Evolutionary conservation across 2,329 filamentous ascomycete species (phyloP).

Genomic region (Chaetothyriales sp.): DNA sequence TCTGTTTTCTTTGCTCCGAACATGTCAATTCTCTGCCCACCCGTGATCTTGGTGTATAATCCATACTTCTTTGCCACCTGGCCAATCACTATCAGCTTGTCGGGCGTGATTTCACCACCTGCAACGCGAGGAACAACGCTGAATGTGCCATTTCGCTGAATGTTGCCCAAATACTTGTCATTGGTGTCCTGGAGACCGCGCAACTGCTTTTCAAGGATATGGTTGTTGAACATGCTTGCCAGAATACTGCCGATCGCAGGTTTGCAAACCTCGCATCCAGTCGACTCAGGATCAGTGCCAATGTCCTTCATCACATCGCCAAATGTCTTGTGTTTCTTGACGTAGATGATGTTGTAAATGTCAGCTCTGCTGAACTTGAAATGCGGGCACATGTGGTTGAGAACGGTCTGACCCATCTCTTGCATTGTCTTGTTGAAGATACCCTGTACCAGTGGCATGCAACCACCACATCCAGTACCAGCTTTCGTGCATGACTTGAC

Average conservation of each 20-base stretch:
- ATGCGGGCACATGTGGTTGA: slow-evolving; percentile 72
- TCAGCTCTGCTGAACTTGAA: slow-evolving; percentile 73
- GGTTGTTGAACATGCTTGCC: slow-evolving; percentile 66
- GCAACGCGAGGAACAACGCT: slow-evolving; percentile 72
- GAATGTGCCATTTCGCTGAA: slow-evolving; percentile 82
- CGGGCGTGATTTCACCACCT: slow-evolving; percentile 74
- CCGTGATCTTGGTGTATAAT: slow-evolving; percentile 83
- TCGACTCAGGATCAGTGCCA: slow-evolving; percentile 54
- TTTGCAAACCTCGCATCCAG: slow-evolving; percentile 78
- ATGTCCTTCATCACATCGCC: slow-evolving; percentile 62
- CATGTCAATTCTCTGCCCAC: slow-evolving; percentile 82
- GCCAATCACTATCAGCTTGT: slow-evolving; percentile 70
- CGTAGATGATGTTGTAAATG: slow-evolving; percentile 76
- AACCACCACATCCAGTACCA: slow-evolving; percentile 79
- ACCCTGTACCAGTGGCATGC: slow-evolving; percentile 71
- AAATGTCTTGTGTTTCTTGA: slow-evolving; percentile 61
- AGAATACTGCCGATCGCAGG: slow-evolving; percentile 69
- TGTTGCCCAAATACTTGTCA: slow-evolving; percentile 74
- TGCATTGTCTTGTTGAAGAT: slow-evolving; percentile 86
- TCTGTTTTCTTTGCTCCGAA: slow-evolving; percentile 85
- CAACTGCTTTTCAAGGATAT: slow-evolving; percentile 55
- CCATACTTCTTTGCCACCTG: slow-evolving; percentile 70
- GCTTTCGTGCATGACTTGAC: slow-evolving; percentile 85
- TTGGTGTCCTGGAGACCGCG: slow-evolving; percentile 81
- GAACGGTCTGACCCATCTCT: slow-evolving; percentile 71